Percentiles rank a stretch among this genome's conserved stretches.
Evolutionary conservation across 23 red algal species (phyloP).

Genomic region (Gracilaria vermiculophylla): DNA sequence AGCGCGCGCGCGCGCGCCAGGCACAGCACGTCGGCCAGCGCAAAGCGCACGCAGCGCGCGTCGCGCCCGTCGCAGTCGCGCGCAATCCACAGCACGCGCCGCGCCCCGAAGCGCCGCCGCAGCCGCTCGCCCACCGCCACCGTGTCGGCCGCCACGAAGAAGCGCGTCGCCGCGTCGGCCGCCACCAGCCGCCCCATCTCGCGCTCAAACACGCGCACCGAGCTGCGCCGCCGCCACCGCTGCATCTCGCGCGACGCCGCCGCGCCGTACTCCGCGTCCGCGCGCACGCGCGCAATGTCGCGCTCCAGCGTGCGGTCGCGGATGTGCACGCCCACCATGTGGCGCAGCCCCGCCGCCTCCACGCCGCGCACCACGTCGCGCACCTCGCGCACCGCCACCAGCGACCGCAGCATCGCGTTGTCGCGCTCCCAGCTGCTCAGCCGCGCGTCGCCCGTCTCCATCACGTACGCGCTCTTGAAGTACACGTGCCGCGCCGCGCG

Average conservation of each 20-base stretch:
- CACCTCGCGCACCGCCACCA: conserved; percentile 47
- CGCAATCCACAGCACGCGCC: not conserved
- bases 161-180: conserved; percentile 8
- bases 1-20: conserved; percentile 42
- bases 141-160: conserved; percentile 75
- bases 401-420: conserved; percentile 61
- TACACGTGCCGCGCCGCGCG: conserved; percentile 71
- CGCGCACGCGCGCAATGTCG: conserved; percentile 69
- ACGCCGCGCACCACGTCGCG: not conserved
- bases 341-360: not conserved
- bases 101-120: not conserved
- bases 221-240: conserved; percentile 52
- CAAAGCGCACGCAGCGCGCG: conserved; percentile 50
- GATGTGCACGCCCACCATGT: conserved; percentile 73
- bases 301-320: conserved; percentile 62
- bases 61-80: conserved; percentile 65
- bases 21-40: conserved; percentile 60
- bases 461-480: conserved; percentile 78
- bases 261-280: conserved; percentile 54
- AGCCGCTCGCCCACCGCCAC: conserved; percentile 30
- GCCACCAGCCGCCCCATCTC: conserved; percentile 46
- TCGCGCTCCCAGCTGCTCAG: conserved; percentile 61
- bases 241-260: conserved; percentile 61
- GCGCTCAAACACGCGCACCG: conserved; percentile 5
- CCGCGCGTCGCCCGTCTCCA: conserved; percentile 36